Evolutionary conservation across 345 rosid genomes (phyloP), one percentile per base, ranked within the genome.

Genomic region (Sisymbrium irio): DNA sequence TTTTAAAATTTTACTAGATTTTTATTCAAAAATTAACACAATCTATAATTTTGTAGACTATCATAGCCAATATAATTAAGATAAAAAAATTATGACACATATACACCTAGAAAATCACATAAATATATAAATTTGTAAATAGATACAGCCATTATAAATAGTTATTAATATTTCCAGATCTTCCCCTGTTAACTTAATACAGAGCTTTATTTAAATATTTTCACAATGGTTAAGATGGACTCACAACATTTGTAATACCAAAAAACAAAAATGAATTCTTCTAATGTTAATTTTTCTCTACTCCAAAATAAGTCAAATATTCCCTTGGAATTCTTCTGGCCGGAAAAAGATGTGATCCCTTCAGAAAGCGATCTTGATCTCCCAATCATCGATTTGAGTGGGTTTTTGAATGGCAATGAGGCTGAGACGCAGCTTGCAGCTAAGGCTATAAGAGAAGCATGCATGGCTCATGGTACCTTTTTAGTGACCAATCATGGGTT

Each of bases 401-500:
- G 82, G 4, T 85, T 84, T 81, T 20, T 83, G 0, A 69, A 32
- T 5, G 88, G 88, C 3, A 82, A 87, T 11, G 81, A 70, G 44
- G 60, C 39, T 13, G 77, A 75, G 61, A 77, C 79, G 1, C 56
- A 14, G 6, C 45, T 37, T 37, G 86, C 86, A n/a, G 80, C 77
- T 11, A 39, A 22, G 25, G 25, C 67, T 15, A 72, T 83, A 19
- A 73, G 71, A 60, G 76, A 40, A 30, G 93, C 91, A 5, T 88
- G 96, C 72, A 40, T 67, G 71, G 73, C 57, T 28, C 93, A 86
- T 62, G 93, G 96, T 17, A 84, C 81, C 46, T 90, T 90, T 75
- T 87, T 83, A 25, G 93, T 90, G 59, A 77, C 79, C 62, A 88
- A 88, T 72, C 93, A 88, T 58, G 87, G 87, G 25, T 59, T 90